Evolutionary conservation across 257 asterid genomes (phyloP).

Genomic region (Nicotiana attenuata): DNA sequence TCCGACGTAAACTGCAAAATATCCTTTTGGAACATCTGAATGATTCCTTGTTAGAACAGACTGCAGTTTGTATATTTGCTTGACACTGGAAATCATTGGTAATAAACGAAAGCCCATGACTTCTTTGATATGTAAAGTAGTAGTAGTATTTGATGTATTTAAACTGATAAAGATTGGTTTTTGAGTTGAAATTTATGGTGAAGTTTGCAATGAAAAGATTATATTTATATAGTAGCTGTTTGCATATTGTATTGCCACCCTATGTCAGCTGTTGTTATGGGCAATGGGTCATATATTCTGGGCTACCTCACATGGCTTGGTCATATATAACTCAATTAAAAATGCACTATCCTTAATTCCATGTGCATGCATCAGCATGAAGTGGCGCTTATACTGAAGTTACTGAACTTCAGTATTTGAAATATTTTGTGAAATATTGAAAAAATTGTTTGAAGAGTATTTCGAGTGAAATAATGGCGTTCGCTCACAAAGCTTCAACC

Average conservation of each 20-base stretch:
- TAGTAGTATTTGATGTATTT: background rate
- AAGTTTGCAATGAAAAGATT: background rate
- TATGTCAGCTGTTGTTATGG: background rate
- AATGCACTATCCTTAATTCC: background rate
- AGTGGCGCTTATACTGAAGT: background rate
- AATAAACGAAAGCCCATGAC: conserved; percentile 5
- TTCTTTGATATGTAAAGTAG: background rate
- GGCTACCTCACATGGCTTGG: background rate
- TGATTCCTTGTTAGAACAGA: background rate
- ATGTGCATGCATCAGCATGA: background rate
- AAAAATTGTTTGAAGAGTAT: too few species aligned
- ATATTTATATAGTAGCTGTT: background rate
- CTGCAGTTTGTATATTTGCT: conserved; percentile 1
- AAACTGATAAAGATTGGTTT: background rate
- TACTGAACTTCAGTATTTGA: background rate
- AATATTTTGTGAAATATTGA: background rate
- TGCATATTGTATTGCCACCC: background rate
- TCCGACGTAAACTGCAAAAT: conserved; percentile 8
- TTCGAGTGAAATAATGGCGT: too few species aligned
- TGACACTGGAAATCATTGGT: background rate
- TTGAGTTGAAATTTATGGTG: background rate
- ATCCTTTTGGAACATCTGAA: conserved; percentile 16
- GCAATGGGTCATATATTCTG: background rate
- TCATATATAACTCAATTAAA: background rate
- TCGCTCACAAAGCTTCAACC: too few species aligned